Percentiles rank a stretch among this genome's conserved stretches.
These are phyloP conservation scores for Aspergillus glaucus DNA, from an alignment of 2,329 filamentous ascomycete genomes.

Conservation along the genomic window DNA sequence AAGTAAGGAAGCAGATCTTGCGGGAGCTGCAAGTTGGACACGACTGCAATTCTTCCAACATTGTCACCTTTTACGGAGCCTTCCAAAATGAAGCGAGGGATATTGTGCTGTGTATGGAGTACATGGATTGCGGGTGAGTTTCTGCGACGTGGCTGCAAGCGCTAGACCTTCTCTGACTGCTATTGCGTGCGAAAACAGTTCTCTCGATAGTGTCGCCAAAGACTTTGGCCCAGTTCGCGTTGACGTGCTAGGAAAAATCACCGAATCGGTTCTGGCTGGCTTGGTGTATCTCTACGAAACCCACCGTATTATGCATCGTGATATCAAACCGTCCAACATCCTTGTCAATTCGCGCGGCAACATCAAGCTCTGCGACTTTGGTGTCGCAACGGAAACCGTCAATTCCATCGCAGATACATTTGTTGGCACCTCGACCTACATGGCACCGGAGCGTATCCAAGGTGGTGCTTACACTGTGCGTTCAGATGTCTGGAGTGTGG, in stretches of 20 bases:
- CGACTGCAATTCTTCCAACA: slow-evolving; percentile 92
- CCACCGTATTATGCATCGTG: slow-evolving; percentile 97
- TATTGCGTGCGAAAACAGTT: slow-evolving; percentile 46
- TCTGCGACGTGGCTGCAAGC: neutral
- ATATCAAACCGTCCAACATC: slow-evolving; percentile 98
- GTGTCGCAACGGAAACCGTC: slow-evolving; percentile 94
- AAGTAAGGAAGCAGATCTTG: slow-evolving; percentile 93
- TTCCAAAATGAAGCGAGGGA: slow-evolving; percentile 96
- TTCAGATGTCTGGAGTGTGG: slow-evolving; percentile 98
- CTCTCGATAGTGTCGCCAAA: slow-evolving; percentile 87
- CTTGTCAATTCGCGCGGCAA: slow-evolving; percentile 87
- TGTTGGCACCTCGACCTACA: slow-evolving; percentile 97
- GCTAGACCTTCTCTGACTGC: neutral
- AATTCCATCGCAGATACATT: slow-evolving; percentile 98
- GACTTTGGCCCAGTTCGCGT: slow-evolving; percentile 93
- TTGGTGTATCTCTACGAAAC: slow-evolving; percentile 91
- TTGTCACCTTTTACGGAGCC: slow-evolving; percentile 95
- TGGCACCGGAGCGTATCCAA: slow-evolving; percentile 97
- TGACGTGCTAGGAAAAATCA: slow-evolving; percentile 95
- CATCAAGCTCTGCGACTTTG: slow-evolving; percentile 98
- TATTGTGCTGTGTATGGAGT: slow-evolving; percentile 99
- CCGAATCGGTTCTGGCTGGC: slow-evolving; percentile 87
- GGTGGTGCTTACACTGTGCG: slow-evolving; percentile 96
- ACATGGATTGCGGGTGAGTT: slow-evolving; percentile 95
- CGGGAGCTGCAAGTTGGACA: slow-evolving; percentile 98